A percentile compares a stretch with the other conserved stretches of the same genome.
Evolutionary conservation across 139 green algal species (phyloP).

Genomic region (Chlorella vulgaris): DNA sequence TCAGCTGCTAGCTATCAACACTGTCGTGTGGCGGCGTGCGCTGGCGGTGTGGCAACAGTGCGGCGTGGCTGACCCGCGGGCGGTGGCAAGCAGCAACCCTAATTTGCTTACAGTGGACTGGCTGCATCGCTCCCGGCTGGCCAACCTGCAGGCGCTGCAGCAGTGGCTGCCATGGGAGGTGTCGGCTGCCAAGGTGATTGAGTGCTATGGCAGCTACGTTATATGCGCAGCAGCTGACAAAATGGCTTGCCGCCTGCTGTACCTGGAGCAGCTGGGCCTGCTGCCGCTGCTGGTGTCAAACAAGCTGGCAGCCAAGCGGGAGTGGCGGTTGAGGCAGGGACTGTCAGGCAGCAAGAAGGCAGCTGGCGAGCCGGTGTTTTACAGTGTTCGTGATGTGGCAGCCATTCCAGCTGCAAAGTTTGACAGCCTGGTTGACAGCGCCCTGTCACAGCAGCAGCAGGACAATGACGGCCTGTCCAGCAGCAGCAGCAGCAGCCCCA

Average conservation of each 20-base stretch:
- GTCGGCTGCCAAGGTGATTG: neutral
- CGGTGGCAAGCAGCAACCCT: no score
- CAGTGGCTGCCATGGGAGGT: neutral
- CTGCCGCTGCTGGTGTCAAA: conserved; percentile 4
- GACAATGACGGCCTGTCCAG: no score
- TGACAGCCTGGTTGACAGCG: neutral
- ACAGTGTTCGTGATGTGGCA: neutral
- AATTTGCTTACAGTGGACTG: no score
- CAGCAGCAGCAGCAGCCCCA: no score
- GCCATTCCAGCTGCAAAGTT: neutral
- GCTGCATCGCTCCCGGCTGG: no score
- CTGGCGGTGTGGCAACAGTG: no score
- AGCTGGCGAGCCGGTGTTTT: neutral
- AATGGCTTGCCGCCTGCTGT: neutral
- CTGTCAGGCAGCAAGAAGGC: neutral
- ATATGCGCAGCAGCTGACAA: neutral
- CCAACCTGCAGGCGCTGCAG: conserved; percentile 18
- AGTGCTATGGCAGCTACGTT: neutral
- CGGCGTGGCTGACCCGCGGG: no score
- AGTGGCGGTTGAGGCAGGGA: neutral
- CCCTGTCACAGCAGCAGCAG: neutral
- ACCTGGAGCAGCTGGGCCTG: conserved; percentile 1
- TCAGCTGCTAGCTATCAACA: no score
- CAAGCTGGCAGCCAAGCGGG: neutral
- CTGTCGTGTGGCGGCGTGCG: no score